A percentile compares a stretch with the other conserved stretches of the same genome.
These are phyloP conservation scores for Eimeria necatrix DNA, from an alignment of 169 alveolate species.

Conservation along the genomic window DNA sequence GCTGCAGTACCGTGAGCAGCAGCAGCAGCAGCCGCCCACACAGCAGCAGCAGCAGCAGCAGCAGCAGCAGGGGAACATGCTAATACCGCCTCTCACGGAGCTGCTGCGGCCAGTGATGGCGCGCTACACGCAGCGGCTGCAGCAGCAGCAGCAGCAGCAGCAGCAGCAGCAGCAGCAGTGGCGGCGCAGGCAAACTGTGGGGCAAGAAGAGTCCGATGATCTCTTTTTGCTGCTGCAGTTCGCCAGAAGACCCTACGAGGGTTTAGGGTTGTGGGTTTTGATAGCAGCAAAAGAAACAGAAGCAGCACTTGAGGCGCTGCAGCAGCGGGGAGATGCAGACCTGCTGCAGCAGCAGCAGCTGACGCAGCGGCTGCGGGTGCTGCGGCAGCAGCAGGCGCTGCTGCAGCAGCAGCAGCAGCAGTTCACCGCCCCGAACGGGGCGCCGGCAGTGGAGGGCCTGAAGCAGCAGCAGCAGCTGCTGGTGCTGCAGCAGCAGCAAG, in stretches of 20 bases:
- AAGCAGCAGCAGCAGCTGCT: conserved; percentile 52
- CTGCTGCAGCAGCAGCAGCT: conserved; percentile 39
- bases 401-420: conserved; percentile 73
- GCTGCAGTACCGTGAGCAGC: conserved; percentile 57
- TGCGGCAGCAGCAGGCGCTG: conserved; percentile 56
- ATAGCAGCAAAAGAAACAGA: conserved; percentile 19
- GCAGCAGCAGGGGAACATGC: background rate
- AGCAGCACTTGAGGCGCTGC: background rate
- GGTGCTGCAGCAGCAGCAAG: conserved; percentile 14
- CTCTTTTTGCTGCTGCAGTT: conserved; percentile 68
- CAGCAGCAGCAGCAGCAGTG: conserved; percentile 57
- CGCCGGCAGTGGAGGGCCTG: background rate
- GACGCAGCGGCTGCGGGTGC: conserved; percentile 45
- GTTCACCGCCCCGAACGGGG: background rate
- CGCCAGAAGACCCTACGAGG: conserved; percentile 10
- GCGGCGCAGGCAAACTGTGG: conserved; percentile 40
- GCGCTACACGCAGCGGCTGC: background rate
- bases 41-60: conserved; percentile 55
- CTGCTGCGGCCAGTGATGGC: conserved; percentile 33
- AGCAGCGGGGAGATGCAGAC: conserved; percentile 25
- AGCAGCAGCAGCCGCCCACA: conserved; percentile 33
- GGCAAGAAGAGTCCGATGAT: conserved; percentile 46
- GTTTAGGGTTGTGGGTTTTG: background rate
- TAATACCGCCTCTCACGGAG: conserved; percentile 9
- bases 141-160: conserved; percentile 67